Evolutionary conservation across 768 basidiomycete genomes (phyloP), one percentile per base, ranked within the genome.

Genomic region (Asterophora parasitica): DNA sequence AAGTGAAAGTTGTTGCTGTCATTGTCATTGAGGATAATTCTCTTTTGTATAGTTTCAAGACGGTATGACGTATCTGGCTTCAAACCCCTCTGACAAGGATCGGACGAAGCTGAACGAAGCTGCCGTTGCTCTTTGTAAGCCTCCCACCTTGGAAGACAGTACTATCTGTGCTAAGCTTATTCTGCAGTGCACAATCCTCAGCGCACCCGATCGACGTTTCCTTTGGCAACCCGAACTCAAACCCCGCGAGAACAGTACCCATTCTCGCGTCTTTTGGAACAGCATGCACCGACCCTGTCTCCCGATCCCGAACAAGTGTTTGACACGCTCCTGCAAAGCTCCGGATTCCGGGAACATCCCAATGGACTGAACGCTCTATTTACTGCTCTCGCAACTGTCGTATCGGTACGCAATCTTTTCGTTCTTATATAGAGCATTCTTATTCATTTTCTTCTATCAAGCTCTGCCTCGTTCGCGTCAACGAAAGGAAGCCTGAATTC

Each of bases 311-410:
- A 44, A 0, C 48, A 19, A 5, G 44, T 53, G 12, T 53, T 53
- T 23, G 39, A 49, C 30, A 33, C 41, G 17, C 47, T 53, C 4
- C 32, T 53, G 38, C 30, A 30, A 5, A 35, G 31, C 17, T 27
- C 49, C 7, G 23, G 43, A n/a, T 34, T 28, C 30, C 19, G 15
- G 12, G 48, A 43, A 13, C 57, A 58, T 45, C 45, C 46, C 3
- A 53, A 58, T 20, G 57, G 51, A 10, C 32, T 55, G 45, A 52
- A 53, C 13, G 31, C 46, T 19, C 36, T 59, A 11, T 47, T 40
- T 19, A 36, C 45, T 38, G 53, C 49, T 11, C 20, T 53, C 13
- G 44, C 49, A 11, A 20, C 45, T 2, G 46, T 55, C 32, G 38
- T 57, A 23, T 45, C 55, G 28, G 55, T 56, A 28, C 19, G 50